A percentile compares a stretch with the other conserved stretches of the same genome.
These are phyloP conservation scores for Fusarium fujikuroi DNA, from an alignment of 2,329 filamentous ascomycete genomes.

Conservation along the genomic window DNA sequence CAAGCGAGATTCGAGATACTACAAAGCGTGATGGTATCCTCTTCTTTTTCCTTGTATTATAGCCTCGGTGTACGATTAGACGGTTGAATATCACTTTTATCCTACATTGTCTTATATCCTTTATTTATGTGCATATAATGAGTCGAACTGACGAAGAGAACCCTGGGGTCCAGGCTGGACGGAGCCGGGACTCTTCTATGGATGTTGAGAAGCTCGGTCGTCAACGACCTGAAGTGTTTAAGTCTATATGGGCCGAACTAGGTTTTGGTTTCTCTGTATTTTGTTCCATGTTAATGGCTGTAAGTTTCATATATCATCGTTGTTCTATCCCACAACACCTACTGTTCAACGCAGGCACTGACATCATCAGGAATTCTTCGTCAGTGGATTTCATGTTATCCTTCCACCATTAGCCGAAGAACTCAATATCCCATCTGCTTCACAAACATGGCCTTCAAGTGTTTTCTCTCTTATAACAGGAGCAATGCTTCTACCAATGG, in stretches of 20 bases:
- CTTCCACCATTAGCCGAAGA: constrained; percentile 71
- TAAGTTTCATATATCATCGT: constrained; percentile 10
- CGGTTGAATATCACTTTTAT: not conserved
- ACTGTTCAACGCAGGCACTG: not conserved
- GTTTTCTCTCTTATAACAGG: constrained; percentile 69
- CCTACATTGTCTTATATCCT: not conserved
- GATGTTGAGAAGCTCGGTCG: constrained; percentile 44
- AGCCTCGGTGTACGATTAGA: not conserved
- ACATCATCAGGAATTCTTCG: constrained; percentile 42
- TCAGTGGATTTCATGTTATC: constrained; percentile 55
- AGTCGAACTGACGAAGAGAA: constrained; percentile 28
- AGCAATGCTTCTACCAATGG: constrained; percentile 70
- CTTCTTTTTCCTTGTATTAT: not conserved
- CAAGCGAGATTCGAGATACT: constrained; percentile 18
- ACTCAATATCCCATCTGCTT: constrained; percentile 71
- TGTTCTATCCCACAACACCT: not conserved
- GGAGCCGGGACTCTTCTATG: constrained; percentile 7
- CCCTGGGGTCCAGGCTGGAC: constrained; percentile 1
- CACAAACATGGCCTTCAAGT: constrained; percentile 72
- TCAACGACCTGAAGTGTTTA: constrained; percentile 39
- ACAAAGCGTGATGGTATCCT: constrained; percentile 19
- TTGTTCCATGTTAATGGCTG: constrained; percentile 42
- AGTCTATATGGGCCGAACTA: constrained; percentile 40
- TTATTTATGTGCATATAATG: constrained; percentile 2
- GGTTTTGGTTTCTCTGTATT: constrained; percentile 40